Percentiles rank a stretch among this genome's conserved stretches.
phyloP scores from a whole-genome alignment of 179 eudicot species.

The Gypsophila paniculata region DNA sequence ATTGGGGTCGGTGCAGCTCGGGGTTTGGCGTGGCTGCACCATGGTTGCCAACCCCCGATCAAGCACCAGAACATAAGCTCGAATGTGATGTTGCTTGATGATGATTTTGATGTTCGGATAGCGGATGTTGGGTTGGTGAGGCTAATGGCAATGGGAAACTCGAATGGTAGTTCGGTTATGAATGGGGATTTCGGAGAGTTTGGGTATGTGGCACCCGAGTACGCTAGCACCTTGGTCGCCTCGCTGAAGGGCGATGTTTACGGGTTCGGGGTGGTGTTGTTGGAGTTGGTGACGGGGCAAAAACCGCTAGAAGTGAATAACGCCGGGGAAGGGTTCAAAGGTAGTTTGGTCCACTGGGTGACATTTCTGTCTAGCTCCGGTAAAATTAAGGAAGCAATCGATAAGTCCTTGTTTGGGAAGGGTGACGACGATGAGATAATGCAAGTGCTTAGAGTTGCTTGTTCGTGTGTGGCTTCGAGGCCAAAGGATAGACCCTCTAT shows the following conservation, averaged over 20 bases:
- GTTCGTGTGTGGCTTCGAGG: conserved; percentile 60
- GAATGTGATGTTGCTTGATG: conserved; percentile 66
- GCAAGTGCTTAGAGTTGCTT: conserved; percentile 61
- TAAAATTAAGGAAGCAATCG: conserved; percentile 61
- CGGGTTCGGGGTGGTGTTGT: conserved; percentile 68
- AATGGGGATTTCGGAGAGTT: conserved; percentile 78
- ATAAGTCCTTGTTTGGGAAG: conserved; percentile 51
- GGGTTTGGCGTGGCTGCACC: conserved; percentile 93
- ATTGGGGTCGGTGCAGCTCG: conserved; percentile 70
- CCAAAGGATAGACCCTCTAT: conserved; percentile 76
- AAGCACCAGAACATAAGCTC: conserved; percentile 77
- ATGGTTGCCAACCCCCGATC: conserved; percentile 67
- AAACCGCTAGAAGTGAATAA: conserved; percentile 57
- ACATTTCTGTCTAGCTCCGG: conserved; percentile 49
- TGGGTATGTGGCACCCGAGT: conserved; percentile 85
- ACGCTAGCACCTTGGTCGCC: conserved; percentile 66
- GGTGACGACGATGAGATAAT: conserved; percentile 71
- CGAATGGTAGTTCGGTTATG: conserved; percentile 49
- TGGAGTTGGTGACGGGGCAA: conserved; percentile 74
- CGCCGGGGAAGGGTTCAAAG: conserved; percentile 61
- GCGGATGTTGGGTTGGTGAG: conserved; percentile 69
- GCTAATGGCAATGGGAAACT: conserved; percentile 48
- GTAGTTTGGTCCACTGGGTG: conserved; percentile 83
- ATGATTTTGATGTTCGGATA: conserved; percentile 74
- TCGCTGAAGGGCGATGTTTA: conserved; percentile 76